Base-by-base conservation (phyloP, 192 early-diverging fungal species). In the Coemansia nantahalensis region DNA sequence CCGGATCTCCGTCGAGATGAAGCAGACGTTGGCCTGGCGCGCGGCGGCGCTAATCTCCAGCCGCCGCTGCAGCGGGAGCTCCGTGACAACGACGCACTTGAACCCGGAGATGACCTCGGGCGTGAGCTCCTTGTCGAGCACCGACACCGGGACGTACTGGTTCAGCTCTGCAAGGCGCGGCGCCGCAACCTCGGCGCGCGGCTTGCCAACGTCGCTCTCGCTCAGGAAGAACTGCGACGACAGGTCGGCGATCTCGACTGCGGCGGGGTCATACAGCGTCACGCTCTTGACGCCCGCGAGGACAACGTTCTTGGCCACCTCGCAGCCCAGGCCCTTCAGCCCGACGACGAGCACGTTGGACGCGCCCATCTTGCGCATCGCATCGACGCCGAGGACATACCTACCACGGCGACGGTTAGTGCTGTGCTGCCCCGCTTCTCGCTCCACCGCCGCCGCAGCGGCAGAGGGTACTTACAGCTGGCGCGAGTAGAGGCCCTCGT, bases 211-310 rank as follows among this genome's bases (percentile, higher is more conserved):
- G 59, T 99, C 94, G 7, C 80, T 84, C 24, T 79, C 61, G 38
- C 68, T 80, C 18, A 99, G 68, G 80, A 91, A 99, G 71, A 95
- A 99, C 92, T 98, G 53, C 33, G 55, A 48, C 15, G 95, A 91
- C 54, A 99, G 79, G 71, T 99, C 97, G 18, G 82, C 62, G 18
- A 94, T 55, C 53, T 84, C 65, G 22, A 85, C 85, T 21, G 82
- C 77, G 41, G 77, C 82, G 26, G 89, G 84, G 67, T 99, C 97
- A 62, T 94, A 86, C 18, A 99, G 72, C 9, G 93, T 94, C 17
- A 99, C 97, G 60, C 93, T 95, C 79, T 99, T 99, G 49, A 99
- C 97, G 45, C 97, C 97, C 32, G 97, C 97, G 31, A 99, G 85
- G 50, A 97, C 83, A 21, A 99, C 85, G 68, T 99, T 99, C 70